Base-by-base conservation (phyloP, 805 yeast genomes). In the Starmerella roubikii region DNA sequence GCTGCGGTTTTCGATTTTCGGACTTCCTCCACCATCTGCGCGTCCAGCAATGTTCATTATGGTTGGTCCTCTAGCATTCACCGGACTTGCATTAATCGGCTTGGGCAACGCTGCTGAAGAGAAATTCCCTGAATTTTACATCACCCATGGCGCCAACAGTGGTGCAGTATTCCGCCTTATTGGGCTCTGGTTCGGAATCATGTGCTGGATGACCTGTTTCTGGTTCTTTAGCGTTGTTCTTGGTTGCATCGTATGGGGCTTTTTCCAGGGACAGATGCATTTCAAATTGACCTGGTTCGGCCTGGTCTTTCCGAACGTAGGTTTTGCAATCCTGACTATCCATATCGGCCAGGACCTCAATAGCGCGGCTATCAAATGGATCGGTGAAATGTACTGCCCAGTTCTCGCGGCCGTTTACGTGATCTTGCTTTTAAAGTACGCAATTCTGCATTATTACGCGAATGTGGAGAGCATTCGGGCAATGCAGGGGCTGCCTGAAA, bases 21-120 rank as follows among this genome's bases (percentile, higher is more conserved):
- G 38, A 8, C 26, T 23, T 6, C 38, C 38, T 5, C n/a, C n/a
- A 4, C 33, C 38, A 10, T 15, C 12, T 12, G 26, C 21, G 8
- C n/a, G 38, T n/a, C 38, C 38, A 6, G 32, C 33, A 3, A 4
- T 35, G 26, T 35, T 35, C 32, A 35, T 35, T 17, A 35, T 35
- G 38, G 38, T 35, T 17, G 38, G 38, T 13, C 38, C 38, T 4
- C 4, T 35, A 24, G 38, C 38, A 12, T 35, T 29, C 34, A 28
- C 38, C 7, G 38, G 38, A 3, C 29, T 35, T n/a, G 25, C 30
- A 7, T 5, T 27, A 13, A 7, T 35, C 6, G 32, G 28, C 8
- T 28, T 35, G 19, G 38, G 38, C 10, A 7, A 29, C 15, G 24
- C 5, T 6, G 38, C 38, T 13, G 15, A 27, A 17, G 8, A 17